These are phyloP conservation scores for Acrocalymma vagum DNA, from an alignment of 2,329 filamentous ascomycete species.

Conservation along the genomic window DNA sequence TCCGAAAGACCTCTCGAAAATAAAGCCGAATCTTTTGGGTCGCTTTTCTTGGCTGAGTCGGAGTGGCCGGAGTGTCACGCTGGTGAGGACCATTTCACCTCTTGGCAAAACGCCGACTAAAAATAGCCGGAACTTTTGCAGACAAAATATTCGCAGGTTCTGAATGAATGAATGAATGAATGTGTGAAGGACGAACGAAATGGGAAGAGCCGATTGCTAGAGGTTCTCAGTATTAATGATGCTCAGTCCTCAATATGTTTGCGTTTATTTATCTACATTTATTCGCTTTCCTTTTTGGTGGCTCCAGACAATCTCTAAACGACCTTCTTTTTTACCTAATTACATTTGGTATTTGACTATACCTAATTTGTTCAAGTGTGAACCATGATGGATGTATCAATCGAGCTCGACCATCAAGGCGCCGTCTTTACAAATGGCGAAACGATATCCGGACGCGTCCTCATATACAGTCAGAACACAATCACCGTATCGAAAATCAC, in stretches of 20 bases:
- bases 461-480: slow-evolving; percentile 13
- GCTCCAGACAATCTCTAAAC: not conserved
- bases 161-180: not conserved
- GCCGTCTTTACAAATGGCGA: slow-evolving; percentile 15
- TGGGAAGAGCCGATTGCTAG: too few relatives aligned
- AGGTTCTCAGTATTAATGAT: too few relatives aligned
- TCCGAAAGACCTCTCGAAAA: not conserved
- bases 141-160: not conserved
- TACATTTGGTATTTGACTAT: not conserved
- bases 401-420: slow-evolving; percentile 8
- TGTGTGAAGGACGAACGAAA: too few relatives aligned
- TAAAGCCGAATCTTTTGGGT: slow-evolving; percentile 1
- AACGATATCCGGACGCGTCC: slow-evolving; percentile 8
- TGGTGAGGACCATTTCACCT: slow-evolving; percentile 1
- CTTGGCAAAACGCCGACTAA: slow-evolving; percentile 17
- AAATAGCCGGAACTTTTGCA: slow-evolving; percentile 13
- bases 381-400: slow-evolving; percentile 15
- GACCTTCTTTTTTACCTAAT: not conserved
- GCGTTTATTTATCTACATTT: too few relatives aligned
- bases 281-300: too few relatives aligned
- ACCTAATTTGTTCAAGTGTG: not conserved
- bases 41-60: not conserved
- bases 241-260: too few relatives aligned
- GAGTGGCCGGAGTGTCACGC: not conserved
- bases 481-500: slow-evolving; percentile 17